phyloP scores from a whole-genome alignment of 164 flowering plant genomes.

The Umbellularia californica region DNA sequence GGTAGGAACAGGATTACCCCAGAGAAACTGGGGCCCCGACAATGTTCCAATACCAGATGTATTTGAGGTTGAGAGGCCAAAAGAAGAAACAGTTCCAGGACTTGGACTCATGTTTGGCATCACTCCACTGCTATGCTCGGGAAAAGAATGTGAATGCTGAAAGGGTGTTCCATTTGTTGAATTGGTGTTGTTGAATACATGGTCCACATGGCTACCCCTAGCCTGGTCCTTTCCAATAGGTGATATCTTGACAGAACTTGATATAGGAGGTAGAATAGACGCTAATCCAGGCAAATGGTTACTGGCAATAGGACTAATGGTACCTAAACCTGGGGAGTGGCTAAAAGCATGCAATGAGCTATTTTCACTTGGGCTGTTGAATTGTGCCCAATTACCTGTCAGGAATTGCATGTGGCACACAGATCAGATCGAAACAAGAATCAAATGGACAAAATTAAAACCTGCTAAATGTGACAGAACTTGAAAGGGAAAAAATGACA shows the following conservation, averaged over 20 bases:
- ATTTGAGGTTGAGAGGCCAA: slow-evolving; percentile 57
- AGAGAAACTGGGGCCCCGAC: slow-evolving; percentile 80
- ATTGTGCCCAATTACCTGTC: slow-evolving; percentile 77
- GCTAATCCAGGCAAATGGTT: slow-evolving; percentile 66
- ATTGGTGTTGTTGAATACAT: slow-evolving; percentile 26
- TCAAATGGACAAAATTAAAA: neutral
- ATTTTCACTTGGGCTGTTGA: slow-evolving; percentile 62
- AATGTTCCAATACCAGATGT: slow-evolving; percentile 60
- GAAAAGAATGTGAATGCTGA: slow-evolving; percentile 62
- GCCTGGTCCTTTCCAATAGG: slow-evolving; percentile 71
- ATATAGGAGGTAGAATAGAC: slow-evolving; percentile 53
- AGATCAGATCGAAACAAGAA: slow-evolving; percentile 7
- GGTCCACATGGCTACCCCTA: slow-evolving; percentile 41
- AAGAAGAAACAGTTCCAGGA: slow-evolving; percentile 48
- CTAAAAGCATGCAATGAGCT: slow-evolving; percentile 48
- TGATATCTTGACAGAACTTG: slow-evolving; percentile 56
- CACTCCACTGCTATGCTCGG: slow-evolving; percentile 30
- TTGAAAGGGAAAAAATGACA: neutral
- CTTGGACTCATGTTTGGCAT: slow-evolving; percentile 34
- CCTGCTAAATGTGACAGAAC: neutral
- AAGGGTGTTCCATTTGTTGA: slow-evolving; percentile 32
- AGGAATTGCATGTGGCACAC: slow-evolving; percentile 5
- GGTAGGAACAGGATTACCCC: slow-evolving; percentile 89
- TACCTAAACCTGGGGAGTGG: slow-evolving; percentile 51
- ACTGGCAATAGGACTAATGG: slow-evolving; percentile 47